phyloP scores from a whole-genome alignment of 2,329 filamentous ascomycete genomes.

The Zymoseptoria pseudotritici region DNA sequence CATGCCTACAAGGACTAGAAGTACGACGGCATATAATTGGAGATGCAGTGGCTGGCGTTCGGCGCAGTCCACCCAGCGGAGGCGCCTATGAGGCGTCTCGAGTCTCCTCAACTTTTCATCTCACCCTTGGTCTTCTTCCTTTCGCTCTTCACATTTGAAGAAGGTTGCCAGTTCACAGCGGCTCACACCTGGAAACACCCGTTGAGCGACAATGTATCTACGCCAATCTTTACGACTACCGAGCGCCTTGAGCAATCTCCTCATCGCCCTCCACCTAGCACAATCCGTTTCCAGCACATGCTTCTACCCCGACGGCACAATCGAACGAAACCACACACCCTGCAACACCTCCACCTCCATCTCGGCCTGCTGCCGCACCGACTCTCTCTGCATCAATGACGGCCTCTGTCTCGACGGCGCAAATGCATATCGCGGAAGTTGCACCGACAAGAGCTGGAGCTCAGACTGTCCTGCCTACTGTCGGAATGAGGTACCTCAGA shows the following conservation, averaged over 20 bases:
- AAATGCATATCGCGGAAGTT: not conserved
- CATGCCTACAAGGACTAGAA: not conserved
- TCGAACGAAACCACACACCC: not conserved
- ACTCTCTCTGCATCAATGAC: conserved; percentile 5
- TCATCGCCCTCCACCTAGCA: not conserved
- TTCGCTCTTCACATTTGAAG: not conserved
- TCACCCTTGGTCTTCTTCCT: not conserved
- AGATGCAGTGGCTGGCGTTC: not conserved
- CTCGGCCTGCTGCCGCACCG: not conserved
- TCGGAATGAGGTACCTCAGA: not conserved
- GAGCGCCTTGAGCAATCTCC: not conserved
- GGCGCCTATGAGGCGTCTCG: not conserved
- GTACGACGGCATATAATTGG: not conserved
- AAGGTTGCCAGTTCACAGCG: not conserved
- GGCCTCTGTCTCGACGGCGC: conserved; percentile 7
- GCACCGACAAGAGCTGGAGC: not conserved
- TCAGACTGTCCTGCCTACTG: not conserved
- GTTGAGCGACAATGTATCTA: no score
- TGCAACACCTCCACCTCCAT: not conserved
- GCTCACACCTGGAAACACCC: no score
- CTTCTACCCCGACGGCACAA: not conserved
- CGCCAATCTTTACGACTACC: no score
- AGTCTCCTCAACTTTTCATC: not conserved
- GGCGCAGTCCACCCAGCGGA: not conserved
- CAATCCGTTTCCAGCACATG: not conserved